These are phyloP conservation scores for Microbotryum silenes-acaulis DNA, from an alignment of 1,284 basidiomycete species.

Conservation along the genomic window DNA sequence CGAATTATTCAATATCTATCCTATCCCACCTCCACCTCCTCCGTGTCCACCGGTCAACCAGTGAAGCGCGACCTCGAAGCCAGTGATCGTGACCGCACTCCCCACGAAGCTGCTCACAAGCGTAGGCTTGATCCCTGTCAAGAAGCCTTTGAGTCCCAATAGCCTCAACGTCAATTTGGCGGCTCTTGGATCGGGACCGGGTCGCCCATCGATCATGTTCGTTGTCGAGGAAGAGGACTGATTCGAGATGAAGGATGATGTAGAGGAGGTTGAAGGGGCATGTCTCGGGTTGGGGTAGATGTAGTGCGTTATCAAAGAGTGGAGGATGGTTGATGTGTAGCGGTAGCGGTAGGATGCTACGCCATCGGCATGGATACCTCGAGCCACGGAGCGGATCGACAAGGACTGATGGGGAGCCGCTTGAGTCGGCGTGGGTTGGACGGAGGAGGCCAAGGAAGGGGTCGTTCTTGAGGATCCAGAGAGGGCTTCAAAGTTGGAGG, in stretches of 20 bases:
- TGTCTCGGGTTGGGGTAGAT: conserved; percentile 7
- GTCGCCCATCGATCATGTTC: conserved; percentile 6
- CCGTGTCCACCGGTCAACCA: too few species aligned
- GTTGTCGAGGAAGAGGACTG: neutral
- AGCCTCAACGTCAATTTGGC: conserved; percentile 30
- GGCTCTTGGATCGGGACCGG: conserved; percentile 16
- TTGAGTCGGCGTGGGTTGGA: neutral
- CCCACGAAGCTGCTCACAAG: conserved; percentile 34
- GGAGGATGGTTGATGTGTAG: conserved; percentile 28
- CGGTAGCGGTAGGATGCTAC: conserved; percentile 25
- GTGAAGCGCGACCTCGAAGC: conserved; percentile 6
- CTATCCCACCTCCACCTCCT: too few species aligned
- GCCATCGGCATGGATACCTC: conserved; percentile 31
- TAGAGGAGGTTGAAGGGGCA: neutral
- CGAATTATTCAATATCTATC: too few species aligned
- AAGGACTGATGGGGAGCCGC: neutral
- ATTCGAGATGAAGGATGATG: neutral
- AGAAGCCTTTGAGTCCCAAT: conserved; percentile 29
- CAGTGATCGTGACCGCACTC: conserved; percentile 35
- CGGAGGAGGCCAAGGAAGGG: neutral
- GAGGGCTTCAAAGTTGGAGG: conserved; percentile 23
- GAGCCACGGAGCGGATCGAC: conserved; percentile 10
- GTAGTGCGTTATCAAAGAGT: conserved; percentile 21
- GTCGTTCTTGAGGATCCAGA: conserved; percentile 7
- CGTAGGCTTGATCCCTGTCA: conserved; percentile 31